phyloP scores from a whole-genome alignment of 1,139 yeast genomes.

The Arxiozyma slooffiae region DNA sequence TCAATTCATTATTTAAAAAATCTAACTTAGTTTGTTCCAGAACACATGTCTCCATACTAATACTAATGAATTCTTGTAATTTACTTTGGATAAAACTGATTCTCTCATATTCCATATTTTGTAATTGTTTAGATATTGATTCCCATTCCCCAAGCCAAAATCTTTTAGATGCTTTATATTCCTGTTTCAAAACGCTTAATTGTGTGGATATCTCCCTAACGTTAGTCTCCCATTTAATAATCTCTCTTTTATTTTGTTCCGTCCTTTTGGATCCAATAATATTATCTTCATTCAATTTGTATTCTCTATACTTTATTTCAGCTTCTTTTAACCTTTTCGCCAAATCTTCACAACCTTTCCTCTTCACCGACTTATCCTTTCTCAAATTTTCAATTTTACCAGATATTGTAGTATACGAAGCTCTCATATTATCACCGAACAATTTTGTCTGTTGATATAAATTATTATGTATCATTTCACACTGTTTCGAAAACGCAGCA shows the following conservation, averaged over 20 bases:
- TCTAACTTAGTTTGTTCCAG: constrained; percentile 26
- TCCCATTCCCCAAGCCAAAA: constrained; percentile 78
- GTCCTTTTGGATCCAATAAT: constrained; percentile 73
- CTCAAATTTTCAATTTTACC: constrained; percentile 60
- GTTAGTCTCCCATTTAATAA: constrained; percentile 44
- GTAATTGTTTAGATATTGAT: constrained; percentile 55
- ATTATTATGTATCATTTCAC: constrained; percentile 23
- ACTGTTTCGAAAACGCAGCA: constrained; percentile 27
- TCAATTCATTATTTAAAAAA: constrained; percentile 17
- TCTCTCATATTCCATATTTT: constrained; percentile 69
- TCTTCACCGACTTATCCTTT: constrained; percentile 25
- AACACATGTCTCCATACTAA: constrained; percentile 19
- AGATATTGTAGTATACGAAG: constrained; percentile 54
- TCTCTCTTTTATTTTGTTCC: constrained; percentile 54
- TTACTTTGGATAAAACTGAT: constrained; percentile 66
- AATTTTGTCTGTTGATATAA: constrained; percentile 19
- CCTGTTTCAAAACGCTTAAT: constrained; percentile 46
- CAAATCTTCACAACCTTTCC: constrained; percentile 24
- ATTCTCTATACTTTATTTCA: constrained; percentile 20
- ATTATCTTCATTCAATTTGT: constrained; percentile 41
- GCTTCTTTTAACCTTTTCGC: constrained; percentile 23
- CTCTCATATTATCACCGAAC: constrained; percentile 21
- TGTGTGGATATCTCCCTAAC: constrained; percentile 43
- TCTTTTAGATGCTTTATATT: constrained; percentile 48
- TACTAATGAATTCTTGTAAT: constrained; percentile 63